Evolutionary conservation across 1,284 basidiomycete species (phyloP), one percentile per base, ranked within the genome.

Genomic region (Gomphus bonarii): DNA sequence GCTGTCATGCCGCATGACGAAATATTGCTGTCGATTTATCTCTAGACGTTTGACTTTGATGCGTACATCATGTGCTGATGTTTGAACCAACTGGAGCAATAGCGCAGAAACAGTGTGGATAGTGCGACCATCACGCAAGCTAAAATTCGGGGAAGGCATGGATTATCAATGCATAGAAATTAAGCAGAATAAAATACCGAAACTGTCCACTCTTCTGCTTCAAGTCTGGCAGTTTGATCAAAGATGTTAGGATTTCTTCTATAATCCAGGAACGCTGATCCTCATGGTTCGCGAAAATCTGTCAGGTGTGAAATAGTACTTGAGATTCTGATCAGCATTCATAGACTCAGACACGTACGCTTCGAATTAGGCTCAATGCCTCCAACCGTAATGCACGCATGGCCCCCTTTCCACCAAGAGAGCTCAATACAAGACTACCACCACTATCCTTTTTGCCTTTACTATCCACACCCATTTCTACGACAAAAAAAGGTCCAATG

Each of bases 211-310:
- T 86, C 61, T 88, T 87, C 65, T 89, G 86, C 65, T 91, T 94
- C 48, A 85, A 81, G 63, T 97, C 93, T 0, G 91, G 91, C 8
- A 97, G 76, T 68, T 90, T 93, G 63, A 91, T 92, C 50, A 98
- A 73, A 0, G 91, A 93, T 3, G 84, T 81, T 18, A 99, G 69
- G 33, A 98, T 93, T 69, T 98, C 95, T 67, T 97, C 94, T 20
- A 99, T 87, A 61, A 98, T 95, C 93, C 94, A 97, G 1, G 85
- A 82, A 1, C 95, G 76, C 69, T 99, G 95, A 40, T 87, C 84
- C 59, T 90, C 84, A 63, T 97, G 85, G 61, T 85, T 87, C 7
- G 91, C 90, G 66, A 97, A 98, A 31, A 95, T 85, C 85, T 92
- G 65, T 8, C 60, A 28, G 22, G 25, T 54, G 50, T 44, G 47